A percentile compares a stretch with the other conserved stretches of the same genome.
Evolutionary conservation across 75 land plant genomes (phyloP).

Genomic region (Pseudotsuga menziesii): DNA sequence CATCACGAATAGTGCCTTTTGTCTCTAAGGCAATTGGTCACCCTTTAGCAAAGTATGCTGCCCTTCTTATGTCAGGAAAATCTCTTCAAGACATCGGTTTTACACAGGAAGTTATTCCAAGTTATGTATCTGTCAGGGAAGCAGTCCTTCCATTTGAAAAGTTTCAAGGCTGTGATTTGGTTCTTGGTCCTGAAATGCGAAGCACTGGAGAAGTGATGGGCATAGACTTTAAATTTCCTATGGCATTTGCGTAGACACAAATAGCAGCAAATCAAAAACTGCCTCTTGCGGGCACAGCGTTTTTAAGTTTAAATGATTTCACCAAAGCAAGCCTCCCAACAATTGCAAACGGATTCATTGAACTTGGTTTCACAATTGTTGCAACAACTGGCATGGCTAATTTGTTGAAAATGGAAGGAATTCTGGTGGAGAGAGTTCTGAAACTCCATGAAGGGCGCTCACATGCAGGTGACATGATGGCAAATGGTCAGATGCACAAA

Average conservation of each 20-base stretch:
- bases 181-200: slow-evolving; percentile 96
- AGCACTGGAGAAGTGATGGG: slow-evolving; percentile 99
- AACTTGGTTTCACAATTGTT: slow-evolving; percentile 69
- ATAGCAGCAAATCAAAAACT: slow-evolving; percentile 94
- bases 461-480: slow-evolving; percentile 90
- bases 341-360: slow-evolving; percentile 69
- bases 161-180: slow-evolving; percentile 95
- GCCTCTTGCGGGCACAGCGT: slow-evolving; percentile 81
- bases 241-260: slow-evolving; percentile 96
- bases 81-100: slow-evolving; percentile 69
- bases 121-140: slow-evolving; percentile 92
- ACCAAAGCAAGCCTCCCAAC: slow-evolving; percentile 63
- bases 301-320: slow-evolving; percentile 89
- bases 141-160: slow-evolving; percentile 99
- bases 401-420: slow-evolving; percentile 51
- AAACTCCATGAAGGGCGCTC: slow-evolving; percentile 99
- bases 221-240: slow-evolving; percentile 63
- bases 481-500: slow-evolving; percentile 96
- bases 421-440: slow-evolving; percentile 72
- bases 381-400: slow-evolving; percentile 87
- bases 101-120: slow-evolving; percentile 76
- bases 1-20: slow-evolving; percentile 97
- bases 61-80: slow-evolving; percentile 94
- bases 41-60: slow-evolving; percentile 95
- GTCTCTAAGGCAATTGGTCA: slow-evolving; percentile 99